A percentile compares a stretch with the other conserved stretches of the same genome.
Conservation (phyloP, 768 basidiomycete genomes). For the Boletus rubroflammeus region DNA sequence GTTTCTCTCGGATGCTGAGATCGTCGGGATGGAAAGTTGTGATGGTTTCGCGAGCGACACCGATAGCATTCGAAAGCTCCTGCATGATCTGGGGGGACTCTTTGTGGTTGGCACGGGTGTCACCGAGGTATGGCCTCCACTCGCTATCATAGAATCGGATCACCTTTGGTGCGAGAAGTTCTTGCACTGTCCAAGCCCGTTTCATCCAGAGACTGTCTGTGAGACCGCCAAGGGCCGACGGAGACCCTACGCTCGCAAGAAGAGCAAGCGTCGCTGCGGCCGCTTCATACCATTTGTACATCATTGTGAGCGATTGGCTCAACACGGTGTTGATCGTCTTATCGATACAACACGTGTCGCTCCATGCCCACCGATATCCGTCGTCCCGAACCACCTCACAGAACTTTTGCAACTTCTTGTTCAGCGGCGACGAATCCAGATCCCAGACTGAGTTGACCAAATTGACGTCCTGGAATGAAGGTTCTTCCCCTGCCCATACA, state of each 20-base stretch:
- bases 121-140: constrained; percentile 10
- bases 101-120: neutral
- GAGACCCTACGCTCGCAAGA: neutral
- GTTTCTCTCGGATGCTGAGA: constrained; percentile 5
- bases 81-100: neutral
- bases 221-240: neutral
- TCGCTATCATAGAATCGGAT: constrained; percentile 8
- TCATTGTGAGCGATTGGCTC: constrained; percentile 6
- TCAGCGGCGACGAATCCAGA: neutral
- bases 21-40: neutral
- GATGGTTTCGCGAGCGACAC: constrained; percentile 1
- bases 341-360: constrained; percentile 2
- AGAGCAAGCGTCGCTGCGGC: neutral
- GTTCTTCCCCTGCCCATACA: neutral
- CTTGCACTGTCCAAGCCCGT: constrained; percentile 16
- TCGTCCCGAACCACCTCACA: constrained; percentile 1
- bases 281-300: constrained; percentile 1
- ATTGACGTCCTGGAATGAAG: constrained; percentile 6
- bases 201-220: constrained; percentile 5
- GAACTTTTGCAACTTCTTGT: constrained; percentile 7
- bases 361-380: constrained; percentile 10
- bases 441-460: constrained; percentile 2
- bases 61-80: constrained; percentile 2
- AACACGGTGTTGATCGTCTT: constrained; percentile 5
- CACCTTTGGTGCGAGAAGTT: constrained; percentile 10